These are phyloP conservation scores for Hypoxylon cercidicola DNA, from an alignment of 495 filamentous ascomycete genomes.

Conservation along the genomic window DNA sequence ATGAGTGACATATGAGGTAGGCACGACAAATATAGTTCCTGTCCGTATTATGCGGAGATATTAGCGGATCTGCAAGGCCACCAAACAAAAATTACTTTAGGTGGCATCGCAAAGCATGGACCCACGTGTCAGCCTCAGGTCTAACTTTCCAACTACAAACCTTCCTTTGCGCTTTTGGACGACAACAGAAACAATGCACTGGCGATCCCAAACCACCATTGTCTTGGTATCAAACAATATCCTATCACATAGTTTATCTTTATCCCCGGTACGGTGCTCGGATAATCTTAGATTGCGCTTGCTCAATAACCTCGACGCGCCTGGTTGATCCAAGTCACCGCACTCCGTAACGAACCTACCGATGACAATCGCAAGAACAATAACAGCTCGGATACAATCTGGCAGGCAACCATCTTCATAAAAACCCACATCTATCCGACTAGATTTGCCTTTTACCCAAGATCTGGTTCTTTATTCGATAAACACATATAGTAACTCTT, in stretches of 20 bases:
- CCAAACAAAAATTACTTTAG: slow-evolving; percentile 19
- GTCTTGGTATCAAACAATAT: slow-evolving; percentile 17
- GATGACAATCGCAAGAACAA: neutral
- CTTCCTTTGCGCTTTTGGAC: slow-evolving; percentile 20
- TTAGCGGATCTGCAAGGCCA: slow-evolving; percentile 11
- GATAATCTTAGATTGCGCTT: neutral
- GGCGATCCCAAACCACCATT: slow-evolving; percentile 14
- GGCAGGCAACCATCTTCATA: too few species aligned
- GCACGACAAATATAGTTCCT: too few species aligned
- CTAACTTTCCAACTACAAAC: slow-evolving; percentile 35
- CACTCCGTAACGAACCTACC: neutral
- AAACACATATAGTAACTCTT: too few species aligned
- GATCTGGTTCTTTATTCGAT: too few species aligned
- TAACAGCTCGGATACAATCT: neutral
- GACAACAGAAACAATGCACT: slow-evolving; percentile 35
- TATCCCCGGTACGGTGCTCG: neutral
- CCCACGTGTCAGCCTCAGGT: slow-evolving; percentile 45
- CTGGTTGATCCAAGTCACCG: slow-evolving; percentile 25
- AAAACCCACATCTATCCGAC: too few species aligned
- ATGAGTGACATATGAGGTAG: too few species aligned
- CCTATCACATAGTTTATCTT: neutral
- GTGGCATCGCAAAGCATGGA: slow-evolving; percentile 22
- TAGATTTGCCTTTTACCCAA: too few species aligned
- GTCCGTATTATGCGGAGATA: too few species aligned
- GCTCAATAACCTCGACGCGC: slow-evolving; percentile 13